Base-by-base conservation (phyloP, 768 basidiomycete species). In the Termitomyces bulborhizus region DNA sequence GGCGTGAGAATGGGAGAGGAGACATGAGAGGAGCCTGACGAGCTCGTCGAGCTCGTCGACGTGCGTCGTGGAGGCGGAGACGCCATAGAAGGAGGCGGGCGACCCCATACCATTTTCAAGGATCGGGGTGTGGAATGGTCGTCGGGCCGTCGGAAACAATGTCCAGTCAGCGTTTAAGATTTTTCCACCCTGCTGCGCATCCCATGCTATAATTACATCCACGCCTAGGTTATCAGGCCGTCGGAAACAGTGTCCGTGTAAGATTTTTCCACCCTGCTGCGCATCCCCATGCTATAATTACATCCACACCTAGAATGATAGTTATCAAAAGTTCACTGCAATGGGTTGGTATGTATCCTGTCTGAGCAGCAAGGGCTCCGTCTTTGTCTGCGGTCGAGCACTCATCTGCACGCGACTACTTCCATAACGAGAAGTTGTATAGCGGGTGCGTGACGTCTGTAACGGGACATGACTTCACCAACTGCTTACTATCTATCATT, bases 1-100 rank as follows among this genome's bases (percentile, higher is more conserved):
- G 66, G 67, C 3, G 71, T 64, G 24, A 70, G 59, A 26, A 53
- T 46, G 11, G 66, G 68, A 39, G 66, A 66, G 41, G 59, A 54
- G 42, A 39, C 39, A 54, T 62, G 54, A 41, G 69, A 63, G 42
- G 63, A 65, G n/a, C 51, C 59, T 46, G 54, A 65, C 29, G 67
- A 67, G 64, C 62, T 64, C 54, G 53, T 55, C 47, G 66, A 67
- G 63, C 65, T 66, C 44, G 62, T 61, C 31, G 63, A 54, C 27
- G 26, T 41, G 36, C 57, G 54, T 26, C 52, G 43, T 18, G 44
- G 50, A 3, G 57, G 49, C 15, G 57, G 53, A 13, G 60, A 58
- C 16, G 47, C 51, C 41, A 60, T 53, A 6, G 60, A 57, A 6
- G 57, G 51, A 43, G 62, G 62, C 36, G 57, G 50, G 5, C 57